Evolutionary conservation across 495 filamentous ascomycete species (phyloP).

Genomic region (Chaetomium cochliodes): DNA sequence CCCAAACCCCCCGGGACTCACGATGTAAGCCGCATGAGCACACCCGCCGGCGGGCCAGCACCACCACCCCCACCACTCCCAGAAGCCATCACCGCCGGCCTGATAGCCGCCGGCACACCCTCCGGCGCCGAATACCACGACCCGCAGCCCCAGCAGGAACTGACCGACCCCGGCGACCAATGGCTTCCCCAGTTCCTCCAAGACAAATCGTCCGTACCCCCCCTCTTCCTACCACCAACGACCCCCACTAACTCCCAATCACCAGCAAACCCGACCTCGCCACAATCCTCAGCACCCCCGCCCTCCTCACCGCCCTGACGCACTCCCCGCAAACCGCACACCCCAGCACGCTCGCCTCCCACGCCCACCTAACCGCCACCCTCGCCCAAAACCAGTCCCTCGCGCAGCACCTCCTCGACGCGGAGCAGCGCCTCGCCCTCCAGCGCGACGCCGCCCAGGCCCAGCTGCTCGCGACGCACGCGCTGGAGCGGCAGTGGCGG

Average conservation of each 20-base stretch:
- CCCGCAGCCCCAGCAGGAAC: slow-evolving; percentile 19
- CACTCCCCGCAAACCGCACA: slow-evolving; percentile 63
- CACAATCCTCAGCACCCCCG: slow-evolving; percentile 59
- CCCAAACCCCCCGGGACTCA: slow-evolving; percentile 66
- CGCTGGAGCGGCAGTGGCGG: slow-evolving; percentile 86
- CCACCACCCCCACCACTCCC: slow-evolving; percentile 45
- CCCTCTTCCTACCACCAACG: neutral
- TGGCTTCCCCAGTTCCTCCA: slow-evolving; percentile 71
- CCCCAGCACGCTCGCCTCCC: slow-evolving; percentile 57
- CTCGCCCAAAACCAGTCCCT: slow-evolving; percentile 68
- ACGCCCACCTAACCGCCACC: slow-evolving; percentile 56
- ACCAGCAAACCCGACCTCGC: slow-evolving; percentile 61
- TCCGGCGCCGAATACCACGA: slow-evolving; percentile 11
- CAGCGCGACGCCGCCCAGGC: slow-evolving; percentile 69
- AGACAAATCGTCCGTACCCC: slow-evolving; percentile 66
- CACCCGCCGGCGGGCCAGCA: slow-evolving; percentile 46
- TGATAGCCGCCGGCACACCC: slow-evolving; percentile 30
- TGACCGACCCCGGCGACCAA: slow-evolving; percentile 51
- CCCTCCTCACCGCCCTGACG: slow-evolving; percentile 61
- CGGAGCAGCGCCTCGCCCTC: slow-evolving; percentile 59
- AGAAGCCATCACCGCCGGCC: slow-evolving; percentile 31
- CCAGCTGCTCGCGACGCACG: slow-evolving; percentile 76
- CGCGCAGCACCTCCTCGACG: slow-evolving; percentile 56
- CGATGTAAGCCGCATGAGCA: slow-evolving; percentile 66
- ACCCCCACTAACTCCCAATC: neutral